Evolutionary conservation across 1,284 basidiomycete species (phyloP), one percentile per base, ranked within the genome.

Genomic region (Hymenochaete sp.): DNA sequence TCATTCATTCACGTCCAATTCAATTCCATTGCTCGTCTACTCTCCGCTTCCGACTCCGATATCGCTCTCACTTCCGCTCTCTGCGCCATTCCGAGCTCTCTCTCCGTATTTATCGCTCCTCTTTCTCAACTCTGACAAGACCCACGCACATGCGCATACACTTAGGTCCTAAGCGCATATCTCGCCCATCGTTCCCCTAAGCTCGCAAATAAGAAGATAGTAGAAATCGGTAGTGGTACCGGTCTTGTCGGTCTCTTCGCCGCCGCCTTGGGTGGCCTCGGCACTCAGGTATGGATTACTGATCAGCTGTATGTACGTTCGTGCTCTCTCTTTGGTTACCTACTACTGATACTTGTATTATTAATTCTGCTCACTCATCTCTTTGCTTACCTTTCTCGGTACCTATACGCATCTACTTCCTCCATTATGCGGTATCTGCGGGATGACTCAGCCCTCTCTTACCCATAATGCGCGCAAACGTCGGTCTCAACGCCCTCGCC

Each of bases 141-240:
- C n/a, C n/a, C n/a, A n/a, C n/a, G n/a, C n/a, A n/a, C n/a, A n/a
- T n/a, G n/a, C n/a, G n/a, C n/a, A 14, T 47, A 16, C 47, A 45
- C 44, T 11, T 55, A 92, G 89, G 81, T 91, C 18, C 68, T 93
- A 3, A 75, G 84, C 3, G 71, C 67, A 37, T 92, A 92, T 61
- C 66, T 93, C 29, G 67, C 77, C 10, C 69, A 74, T 47, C 71
- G 73, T 37, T 76, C 76, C 2, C 59, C 67, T 6, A 68, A 67
- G 40, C 64, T 89, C 11, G 50, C 61, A 24, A 71, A 72, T 42
- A 79, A 72, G 60, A 72, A 58, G 24, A 67, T 93, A 11, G 59
- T 96, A 22, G 92, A 97, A 60, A 73, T 97, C 1, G 92, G 92
- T 1, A 82, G 78, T 56, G 92, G 93, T 0, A 97, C 92, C 2